Evolutionary conservation across 202 grass and related monocot species (phyloP).

Genomic region (Saccharum hybrid): DNA sequence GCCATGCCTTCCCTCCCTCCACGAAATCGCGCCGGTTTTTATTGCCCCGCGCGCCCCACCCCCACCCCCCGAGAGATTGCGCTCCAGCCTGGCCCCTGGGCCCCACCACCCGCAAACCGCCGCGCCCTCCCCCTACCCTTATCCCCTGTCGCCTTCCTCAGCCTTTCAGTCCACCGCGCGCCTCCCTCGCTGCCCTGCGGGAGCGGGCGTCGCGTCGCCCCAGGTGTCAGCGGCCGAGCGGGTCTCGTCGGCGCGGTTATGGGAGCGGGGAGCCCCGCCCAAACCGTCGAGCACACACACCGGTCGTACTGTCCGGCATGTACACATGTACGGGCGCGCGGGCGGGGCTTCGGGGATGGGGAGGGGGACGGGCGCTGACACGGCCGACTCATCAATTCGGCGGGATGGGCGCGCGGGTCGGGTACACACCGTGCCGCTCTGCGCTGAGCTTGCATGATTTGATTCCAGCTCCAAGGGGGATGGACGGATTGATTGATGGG

Average conservation of each 20-base stretch:
- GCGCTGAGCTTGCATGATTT: slow-evolving; percentile 1
- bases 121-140: not conserved
- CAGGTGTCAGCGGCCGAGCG: fast-evolving
- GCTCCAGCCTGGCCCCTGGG: slow-evolving; percentile 45
- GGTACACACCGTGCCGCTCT: not conserved
- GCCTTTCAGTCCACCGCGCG: fast-evolving
- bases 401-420: slow-evolving; percentile 41
- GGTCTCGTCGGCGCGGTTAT: not conserved
- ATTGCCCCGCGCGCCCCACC: not conserved
- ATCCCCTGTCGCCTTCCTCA: slow-evolving; percentile 9
- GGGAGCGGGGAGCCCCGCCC: no score
- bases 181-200: not conserved
- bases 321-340: slow-evolving; percentile 52
- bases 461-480: slow-evolving; percentile 38
- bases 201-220: fast-evolving
- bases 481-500: not conserved
- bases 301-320: slow-evolving; percentile 58
- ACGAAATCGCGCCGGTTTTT: slow-evolving; percentile 62
- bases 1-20: slow-evolving; percentile 30
- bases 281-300: slow-evolving; percentile 35
- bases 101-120: slow-evolving; percentile 46
- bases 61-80: slow-evolving; percentile 47
- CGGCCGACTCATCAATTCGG: not conserved
- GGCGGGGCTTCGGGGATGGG: not conserved
- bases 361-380: slow-evolving; percentile 21